These are phyloP conservation scores for Mucor ambiguus DNA, from an alignment of 371 early-diverging fungal species.

Conservation along the genomic window DNA sequence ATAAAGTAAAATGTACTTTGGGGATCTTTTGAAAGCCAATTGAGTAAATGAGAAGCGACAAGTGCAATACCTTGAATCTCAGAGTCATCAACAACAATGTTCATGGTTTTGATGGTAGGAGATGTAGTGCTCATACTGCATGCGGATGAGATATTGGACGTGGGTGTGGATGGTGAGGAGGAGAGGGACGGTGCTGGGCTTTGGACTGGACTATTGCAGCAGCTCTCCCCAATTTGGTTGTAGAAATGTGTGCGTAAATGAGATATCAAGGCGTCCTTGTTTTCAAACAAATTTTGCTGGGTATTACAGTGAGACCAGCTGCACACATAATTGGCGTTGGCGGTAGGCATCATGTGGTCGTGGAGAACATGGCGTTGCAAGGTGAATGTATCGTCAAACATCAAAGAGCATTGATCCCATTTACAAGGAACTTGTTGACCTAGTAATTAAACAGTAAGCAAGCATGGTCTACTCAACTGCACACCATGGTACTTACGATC, in stretches of 20 bases:
- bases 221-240: constrained; percentile 19
- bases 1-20: constrained; percentile 57
- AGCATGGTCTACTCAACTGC: neutral
- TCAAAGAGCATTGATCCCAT: constrained; percentile 54
- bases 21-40: constrained; percentile 66
- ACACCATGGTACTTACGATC: constrained; percentile 30
- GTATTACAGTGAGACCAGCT: constrained; percentile 12
- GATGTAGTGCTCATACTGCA: constrained; percentile 2
- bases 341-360: constrained; percentile 30
- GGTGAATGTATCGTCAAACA: constrained; percentile 45
- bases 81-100: constrained; percentile 7
- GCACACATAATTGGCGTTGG: neutral
- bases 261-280: constrained; percentile 18
- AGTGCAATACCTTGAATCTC: constrained; percentile 66
- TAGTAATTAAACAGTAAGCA: too few relatives aligned
- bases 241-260: constrained; percentile 27
- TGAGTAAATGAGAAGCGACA: constrained; percentile 65
- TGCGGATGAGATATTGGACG: constrained; percentile 19
- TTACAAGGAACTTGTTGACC: constrained; percentile 41
- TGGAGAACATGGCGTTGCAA: constrained; percentile 54
- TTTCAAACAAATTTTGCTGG: constrained; percentile 13
- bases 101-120: neutral
- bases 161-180: constrained; percentile 28
- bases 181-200: constrained; percentile 17
- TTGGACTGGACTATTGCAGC: constrained; percentile 22